Evolutionary conservation across 768 basidiomycete species (phyloP).

Genomic region (Russula sp.): DNA sequence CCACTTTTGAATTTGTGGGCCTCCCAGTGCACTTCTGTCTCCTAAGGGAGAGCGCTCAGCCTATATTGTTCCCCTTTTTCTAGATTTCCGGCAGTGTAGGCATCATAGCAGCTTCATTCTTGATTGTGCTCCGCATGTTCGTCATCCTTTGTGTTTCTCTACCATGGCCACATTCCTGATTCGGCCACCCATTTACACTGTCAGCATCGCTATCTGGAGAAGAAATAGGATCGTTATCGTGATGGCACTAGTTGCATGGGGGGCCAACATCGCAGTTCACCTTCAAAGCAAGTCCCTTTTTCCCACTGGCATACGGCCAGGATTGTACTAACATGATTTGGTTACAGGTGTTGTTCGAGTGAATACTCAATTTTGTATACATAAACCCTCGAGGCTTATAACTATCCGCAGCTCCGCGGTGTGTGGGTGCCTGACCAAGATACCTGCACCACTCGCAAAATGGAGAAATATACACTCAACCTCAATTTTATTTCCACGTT

Average conservation of each 20-base stretch:
- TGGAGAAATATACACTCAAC: not conserved
- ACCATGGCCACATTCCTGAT: too few relatives aligned
- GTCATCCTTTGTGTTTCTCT: not conserved
- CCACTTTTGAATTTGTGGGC: not conserved
- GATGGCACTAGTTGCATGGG: not conserved
- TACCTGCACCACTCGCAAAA: not conserved
- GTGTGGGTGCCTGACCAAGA: not conserved
- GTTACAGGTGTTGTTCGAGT: not conserved
- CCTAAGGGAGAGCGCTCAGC: not conserved
- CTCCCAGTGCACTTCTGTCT: not conserved
- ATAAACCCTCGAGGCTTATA: not conserved
- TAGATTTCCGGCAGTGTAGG: not conserved
- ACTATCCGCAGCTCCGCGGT: not conserved
- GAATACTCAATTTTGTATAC: not conserved
- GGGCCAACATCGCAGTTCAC: not conserved
- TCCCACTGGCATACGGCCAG: too few relatives aligned
- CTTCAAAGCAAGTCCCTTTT: not conserved
- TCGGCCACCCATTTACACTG: not conserved
- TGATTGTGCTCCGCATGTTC: constrained; percentile 13
- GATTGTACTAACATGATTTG: too few relatives aligned
- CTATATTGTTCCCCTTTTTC: too few relatives aligned
- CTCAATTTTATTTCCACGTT: not conserved
- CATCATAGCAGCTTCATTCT: not conserved
- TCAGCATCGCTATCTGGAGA: constrained; percentile 7
- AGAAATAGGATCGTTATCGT: not conserved